These are phyloP conservation scores for Fusarium oligoseptatum DNA, from an alignment of 2,329 filamentous ascomycete genomes.

Conservation along the genomic window DNA sequence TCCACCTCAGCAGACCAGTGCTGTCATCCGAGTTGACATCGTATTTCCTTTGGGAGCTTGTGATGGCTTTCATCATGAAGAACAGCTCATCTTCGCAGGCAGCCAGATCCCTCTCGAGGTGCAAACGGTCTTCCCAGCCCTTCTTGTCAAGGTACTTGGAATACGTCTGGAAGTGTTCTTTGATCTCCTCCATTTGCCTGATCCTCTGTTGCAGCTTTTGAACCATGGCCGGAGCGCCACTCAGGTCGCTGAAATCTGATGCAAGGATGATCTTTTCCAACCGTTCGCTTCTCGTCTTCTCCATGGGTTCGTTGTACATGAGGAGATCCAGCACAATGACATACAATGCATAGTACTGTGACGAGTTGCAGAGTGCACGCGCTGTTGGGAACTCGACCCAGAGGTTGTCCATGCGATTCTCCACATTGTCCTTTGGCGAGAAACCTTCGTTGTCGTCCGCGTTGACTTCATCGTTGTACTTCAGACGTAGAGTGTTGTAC, in stretches of 20 bases:
- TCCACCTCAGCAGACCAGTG: conserved; percentile 88
- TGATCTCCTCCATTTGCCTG: conserved; percentile 94
- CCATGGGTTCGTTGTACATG: conserved; percentile 94
- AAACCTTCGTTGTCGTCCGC: conserved; percentile 67
- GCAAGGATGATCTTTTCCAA: conserved; percentile 99
- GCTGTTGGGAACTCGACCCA: conserved; percentile 97
- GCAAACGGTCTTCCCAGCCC: conserved; percentile 90
- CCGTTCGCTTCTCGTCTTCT: conserved; percentile 96
- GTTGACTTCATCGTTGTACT: conserved; percentile 95
- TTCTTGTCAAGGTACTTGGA: conserved; percentile 86
- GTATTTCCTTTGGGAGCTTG: conserved; percentile 89
- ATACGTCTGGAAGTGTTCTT: conserved; percentile 94
- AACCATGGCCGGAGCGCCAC: conserved; percentile 94
- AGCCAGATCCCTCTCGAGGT: conserved; percentile 90
- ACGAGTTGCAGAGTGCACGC: conserved; percentile 94
- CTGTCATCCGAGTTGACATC: conserved; percentile 76
- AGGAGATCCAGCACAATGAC: conserved; percentile 97
- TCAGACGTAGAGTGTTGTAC: conserved; percentile 95
- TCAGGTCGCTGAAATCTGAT: conserved; percentile 97
- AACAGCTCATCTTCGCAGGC: conserved; percentile 97
- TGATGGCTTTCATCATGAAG: conserved; percentile 99
- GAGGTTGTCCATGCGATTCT: conserved; percentile 92
- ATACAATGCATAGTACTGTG: conserved; percentile 97
- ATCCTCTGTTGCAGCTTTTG: conserved; percentile 92
- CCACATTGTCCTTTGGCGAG: conserved; percentile 66